Evolutionary conservation across 306 rosid species (phyloP).

Genomic region (Gleditsia sinensis): DNA sequence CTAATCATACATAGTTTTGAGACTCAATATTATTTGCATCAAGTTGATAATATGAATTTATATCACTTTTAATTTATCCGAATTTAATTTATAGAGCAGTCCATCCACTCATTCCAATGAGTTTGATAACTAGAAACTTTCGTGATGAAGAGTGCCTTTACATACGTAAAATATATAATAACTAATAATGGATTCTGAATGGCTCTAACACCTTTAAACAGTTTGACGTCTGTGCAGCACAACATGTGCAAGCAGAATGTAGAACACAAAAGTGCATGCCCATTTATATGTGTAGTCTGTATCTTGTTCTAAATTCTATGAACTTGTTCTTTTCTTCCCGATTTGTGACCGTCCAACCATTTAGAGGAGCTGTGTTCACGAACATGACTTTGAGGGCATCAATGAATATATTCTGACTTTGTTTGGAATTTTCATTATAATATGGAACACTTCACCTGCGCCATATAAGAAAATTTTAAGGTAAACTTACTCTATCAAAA

Average conservation of each 20-base stretch:
- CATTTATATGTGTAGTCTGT: slow-evolving; percentile 32
- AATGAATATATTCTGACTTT: slow-evolving; percentile 20
- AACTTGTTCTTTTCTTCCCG: slow-evolving; percentile 30
- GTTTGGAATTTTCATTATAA: too few relatives aligned
- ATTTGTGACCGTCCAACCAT: slow-evolving; percentile 27
- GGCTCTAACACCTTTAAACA: too few relatives aligned
- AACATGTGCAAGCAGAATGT: slow-evolving; percentile 30
- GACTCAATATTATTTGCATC: not conserved
- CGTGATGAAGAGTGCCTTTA: not conserved
- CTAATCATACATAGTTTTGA: not conserved
- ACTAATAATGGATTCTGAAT: too few relatives aligned
- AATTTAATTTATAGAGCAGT: not conserved
- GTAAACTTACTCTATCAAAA: too few relatives aligned
- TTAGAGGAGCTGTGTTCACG: slow-evolving; percentile 23
- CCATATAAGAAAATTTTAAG: too few relatives aligned
- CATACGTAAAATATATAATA: not conserved
- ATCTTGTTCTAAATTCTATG: slow-evolving; percentile 41
- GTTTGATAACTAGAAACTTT: not conserved
- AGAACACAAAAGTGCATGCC: slow-evolving; percentile 25
- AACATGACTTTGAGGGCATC: slow-evolving; percentile 19
- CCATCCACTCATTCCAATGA: not conserved
- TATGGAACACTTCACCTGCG: too few relatives aligned
- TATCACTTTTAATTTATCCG: not conserved
- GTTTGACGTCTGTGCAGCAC: not conserved
- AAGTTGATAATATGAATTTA: not conserved